Percentiles rank a stretch among this genome's conserved stretches.
These are phyloP conservation scores for Fragosphaeria purpurea DNA, from an alignment of 2,329 filamentous ascomycete species.

Conservation along the genomic window DNA sequence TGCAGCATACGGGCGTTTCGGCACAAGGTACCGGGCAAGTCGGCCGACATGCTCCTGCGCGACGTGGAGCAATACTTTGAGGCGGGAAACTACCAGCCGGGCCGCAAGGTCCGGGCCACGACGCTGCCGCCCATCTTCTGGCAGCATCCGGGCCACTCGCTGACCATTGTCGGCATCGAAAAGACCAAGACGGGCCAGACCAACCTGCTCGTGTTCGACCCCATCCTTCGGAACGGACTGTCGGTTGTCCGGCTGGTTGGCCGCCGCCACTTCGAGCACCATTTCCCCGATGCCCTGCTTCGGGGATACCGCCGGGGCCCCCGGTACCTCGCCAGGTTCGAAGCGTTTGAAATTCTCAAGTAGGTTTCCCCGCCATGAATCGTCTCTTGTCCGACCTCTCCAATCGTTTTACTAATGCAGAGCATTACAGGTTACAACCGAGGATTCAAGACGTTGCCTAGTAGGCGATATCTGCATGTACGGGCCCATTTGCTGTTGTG, in stretches of 20 bases:
- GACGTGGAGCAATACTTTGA: conserved; percentile 68
- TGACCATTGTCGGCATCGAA: conserved; percentile 84
- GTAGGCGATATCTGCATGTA: too few relatives aligned
- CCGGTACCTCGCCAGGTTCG: conserved; percentile 58
- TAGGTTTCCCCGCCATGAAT: conserved; percentile 27
- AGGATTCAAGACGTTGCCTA: too few relatives aligned
- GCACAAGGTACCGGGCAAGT: conserved; percentile 33
- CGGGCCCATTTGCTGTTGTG: too few relatives aligned
- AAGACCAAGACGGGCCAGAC: conserved; percentile 50
- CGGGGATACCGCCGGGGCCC: conserved; percentile 64
- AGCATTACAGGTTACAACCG: too few relatives aligned
- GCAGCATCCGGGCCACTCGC: conserved; percentile 78
- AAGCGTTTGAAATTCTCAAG: conserved; percentile 72
- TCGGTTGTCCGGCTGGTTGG: conserved; percentile 51
- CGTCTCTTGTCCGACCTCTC: neutral
- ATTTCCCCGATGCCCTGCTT: conserved; percentile 44
- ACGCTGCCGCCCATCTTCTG: conserved; percentile 76
- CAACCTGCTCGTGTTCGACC: conserved; percentile 80
- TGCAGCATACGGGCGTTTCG: conserved; percentile 55
- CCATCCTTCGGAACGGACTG: conserved; percentile 62
- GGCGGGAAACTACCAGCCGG: conserved; percentile 35
- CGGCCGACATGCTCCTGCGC: conserved; percentile 49
- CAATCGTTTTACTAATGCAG: too few relatives aligned
- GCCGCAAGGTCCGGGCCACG: conserved; percentile 59
- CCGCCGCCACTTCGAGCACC: conserved; percentile 29